Evolutionary conservation across 2,329 filamentous ascomycete genomes (phyloP).

Genomic region (Capronia epimyces): DNA sequence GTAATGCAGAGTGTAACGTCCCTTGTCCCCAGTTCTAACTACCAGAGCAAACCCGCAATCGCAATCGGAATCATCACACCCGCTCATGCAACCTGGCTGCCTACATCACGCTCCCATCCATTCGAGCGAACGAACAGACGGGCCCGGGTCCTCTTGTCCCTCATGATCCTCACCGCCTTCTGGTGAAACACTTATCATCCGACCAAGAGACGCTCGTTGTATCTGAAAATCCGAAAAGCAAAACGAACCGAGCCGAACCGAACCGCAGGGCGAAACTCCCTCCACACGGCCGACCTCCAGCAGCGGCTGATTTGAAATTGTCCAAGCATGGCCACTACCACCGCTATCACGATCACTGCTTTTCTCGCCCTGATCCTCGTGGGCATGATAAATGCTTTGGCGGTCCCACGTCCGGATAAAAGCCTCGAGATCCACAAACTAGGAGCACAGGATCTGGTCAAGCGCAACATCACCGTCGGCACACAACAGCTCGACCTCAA

Average conservation of each 20-base stretch:
- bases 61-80: not conserved
- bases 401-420: not conserved
- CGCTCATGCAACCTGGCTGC: not conserved
- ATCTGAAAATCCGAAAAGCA: no score
- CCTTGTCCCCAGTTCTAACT: no score
- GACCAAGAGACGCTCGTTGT: no score
- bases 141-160: no score
- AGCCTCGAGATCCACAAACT: not conserved
- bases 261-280: no score
- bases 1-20: no score
- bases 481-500: slow-evolving; percentile 11
- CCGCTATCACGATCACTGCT: not conserved
- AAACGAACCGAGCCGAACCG: no score
- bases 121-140: no score
- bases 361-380: not conserved
- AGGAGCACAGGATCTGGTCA: not conserved
- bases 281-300: no score
- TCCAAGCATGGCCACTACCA: not conserved
- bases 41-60: not conserved
- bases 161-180: no score
- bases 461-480: slow-evolving; percentile 5
- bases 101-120: not conserved
- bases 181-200: no score
- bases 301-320: no score
- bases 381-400: not conserved